Evolutionary conservation across 768 basidiomycete species (phyloP), one percentile per base, ranked within the genome.

Genomic region (Russula abietina): DNA sequence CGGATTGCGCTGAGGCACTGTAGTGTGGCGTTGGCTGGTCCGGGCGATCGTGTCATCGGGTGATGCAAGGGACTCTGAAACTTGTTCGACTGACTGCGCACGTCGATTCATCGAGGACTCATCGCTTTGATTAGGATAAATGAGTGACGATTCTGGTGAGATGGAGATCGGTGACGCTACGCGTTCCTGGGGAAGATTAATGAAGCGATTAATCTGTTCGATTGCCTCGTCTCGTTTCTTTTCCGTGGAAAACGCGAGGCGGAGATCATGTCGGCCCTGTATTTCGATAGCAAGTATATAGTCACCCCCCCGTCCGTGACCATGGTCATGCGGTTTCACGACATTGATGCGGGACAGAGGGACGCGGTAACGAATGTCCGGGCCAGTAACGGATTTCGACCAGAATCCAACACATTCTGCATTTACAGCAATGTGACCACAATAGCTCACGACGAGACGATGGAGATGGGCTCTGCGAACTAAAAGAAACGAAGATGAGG

Each of bases 1-100:
- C 28, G 78, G 70, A 33, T 55, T 67, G 30, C 50, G 51, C 59
- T 10, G 9, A 19, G 50, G 68, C 57, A 19, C 4, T 14, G 48
- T 6, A 9, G 7, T 10, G 28, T 45, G 8, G 16, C 1, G 28
- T 11, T 48, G 57, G 38, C 3, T 16, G 17, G 17, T 16, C 24
- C 17, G 30, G 17, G n/a, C 0, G 8, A 14, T 26, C 28, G 58
- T 17, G 14, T 43, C 39, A 6, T 51, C 52, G 8, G 26, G 19
- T 12, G 39, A 45, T 36, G 39, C 4, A 22, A 2, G 1, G 16
- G 48, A 33, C 41, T 55, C 53, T 22, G 54, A 24, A 24, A 38
- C 14, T 19, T 36, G 63, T 19, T 60, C 63, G 32, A 39, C 30
- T 9, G 58, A 17, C 22, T 9, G 53, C 14, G 17, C 24, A 12